Base-by-base conservation (phyloP, 805 yeast genomes). In the Ogataea paraovalis region DNA sequence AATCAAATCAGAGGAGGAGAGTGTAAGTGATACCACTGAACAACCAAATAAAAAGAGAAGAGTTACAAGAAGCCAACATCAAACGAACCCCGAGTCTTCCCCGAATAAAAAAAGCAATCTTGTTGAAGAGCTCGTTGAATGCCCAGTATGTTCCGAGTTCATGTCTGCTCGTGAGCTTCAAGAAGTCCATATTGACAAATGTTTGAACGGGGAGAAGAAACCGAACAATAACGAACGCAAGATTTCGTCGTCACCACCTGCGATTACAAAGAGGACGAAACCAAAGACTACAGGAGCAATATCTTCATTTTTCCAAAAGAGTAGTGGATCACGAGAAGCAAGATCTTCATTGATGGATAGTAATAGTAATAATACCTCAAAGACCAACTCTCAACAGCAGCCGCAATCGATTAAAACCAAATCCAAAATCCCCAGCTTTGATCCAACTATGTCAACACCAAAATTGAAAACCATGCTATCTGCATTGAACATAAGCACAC, bases 131-230 rank as follows among this genome's bases (percentile, higher is more conserved):
- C 58, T 70, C 47, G 87, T 78, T 0, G 74, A 69, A 43, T 87
- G 96, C 59, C 96, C 96, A 0, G 72, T 87, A 2, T 87, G 96
- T 61, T 61, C 66, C 8, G 68, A 75, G 37, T 63, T 62, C 23
- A 78, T 82, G 79, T 74, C 84, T 1, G 69, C 81, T 0, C 72
- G 67, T 20, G 74, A 72, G 30, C 66, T 86, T 8, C 87, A 86
- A 59, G 59, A 76, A 3, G 59, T 70, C 0, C 94, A 86, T 60
- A 70, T 86, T 10, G 89, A 82, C 58, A 70, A 70, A 44, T 86
- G 95, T 57, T 61, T 85, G 25, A 59, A 41, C 27, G 43, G 43
- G 12, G 41, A 43, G 40, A 27, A 34, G 34, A 30, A n/a, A 18
- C 72, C 44, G 21, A n/a, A 34, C 9, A 10, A 34, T 18, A 34